phyloP scores from a whole-genome alignment of 2,329 filamentous ascomycete species.

The Penicillium sp. region DNA sequence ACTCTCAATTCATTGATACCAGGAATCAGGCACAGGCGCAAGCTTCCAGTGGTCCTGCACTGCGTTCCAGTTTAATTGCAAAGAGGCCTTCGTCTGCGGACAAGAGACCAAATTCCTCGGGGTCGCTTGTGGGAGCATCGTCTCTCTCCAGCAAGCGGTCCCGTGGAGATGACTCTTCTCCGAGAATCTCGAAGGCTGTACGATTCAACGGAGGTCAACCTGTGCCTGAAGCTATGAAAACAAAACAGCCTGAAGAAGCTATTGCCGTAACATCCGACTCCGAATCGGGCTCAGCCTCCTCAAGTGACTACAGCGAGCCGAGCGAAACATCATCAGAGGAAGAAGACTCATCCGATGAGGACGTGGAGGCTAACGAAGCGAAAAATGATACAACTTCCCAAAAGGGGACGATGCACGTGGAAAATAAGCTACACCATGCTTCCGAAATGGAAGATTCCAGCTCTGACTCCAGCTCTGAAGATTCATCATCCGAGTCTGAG shows the following conservation, averaged over 20 bases:
- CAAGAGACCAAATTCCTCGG: constrained; percentile 4
- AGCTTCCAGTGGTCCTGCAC: constrained; percentile 3
- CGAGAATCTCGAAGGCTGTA: constrained; percentile 33
- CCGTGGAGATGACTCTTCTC: constrained; percentile 21
- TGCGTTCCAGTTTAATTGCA: constrained; percentile 18
- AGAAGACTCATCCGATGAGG: constrained; percentile 6
- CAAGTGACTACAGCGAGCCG: constrained; percentile 13
- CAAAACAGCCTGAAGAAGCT: constrained; percentile 9
- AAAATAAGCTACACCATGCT: neutral
- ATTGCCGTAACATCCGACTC: constrained; percentile 13
- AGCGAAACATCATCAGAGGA: constrained; percentile 32
- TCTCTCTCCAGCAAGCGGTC: constrained; percentile 22
- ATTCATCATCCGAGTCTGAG: constrained; percentile 37
- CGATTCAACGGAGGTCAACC: constrained; percentile 28
- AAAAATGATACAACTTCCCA: neutral
- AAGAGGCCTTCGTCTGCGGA: constrained; percentile 20
- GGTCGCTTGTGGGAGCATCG: constrained; percentile 18
- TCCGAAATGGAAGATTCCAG: constrained; percentile 20
- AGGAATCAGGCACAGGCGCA: constrained; percentile 12
- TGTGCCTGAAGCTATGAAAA: neutral
- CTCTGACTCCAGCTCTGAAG: constrained; percentile 28
- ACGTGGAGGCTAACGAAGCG: neutral
- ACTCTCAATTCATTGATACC: constrained; percentile 20
- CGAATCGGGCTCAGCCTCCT: constrained; percentile 13
- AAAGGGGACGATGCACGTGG: neutral